Conservation (phyloP, 768 basidiomycete genomes). For the Lanmaoa pseudosensibilis region DNA sequence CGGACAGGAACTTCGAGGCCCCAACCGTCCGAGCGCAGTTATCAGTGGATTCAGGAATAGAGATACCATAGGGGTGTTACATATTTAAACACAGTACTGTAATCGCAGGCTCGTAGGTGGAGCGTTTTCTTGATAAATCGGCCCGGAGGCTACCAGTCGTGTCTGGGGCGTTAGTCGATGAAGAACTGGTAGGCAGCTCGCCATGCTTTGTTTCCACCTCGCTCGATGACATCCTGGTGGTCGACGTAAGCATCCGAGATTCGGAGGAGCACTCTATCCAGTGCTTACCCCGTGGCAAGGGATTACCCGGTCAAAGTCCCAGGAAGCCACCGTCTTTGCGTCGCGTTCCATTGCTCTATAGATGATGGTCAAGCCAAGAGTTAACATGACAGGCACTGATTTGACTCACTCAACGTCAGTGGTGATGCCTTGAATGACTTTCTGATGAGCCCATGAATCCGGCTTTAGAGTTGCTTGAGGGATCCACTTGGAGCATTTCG, state of each 20-base stretch:
- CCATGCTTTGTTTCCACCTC: slow-evolving; percentile 57
- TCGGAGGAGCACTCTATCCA: not conserved
- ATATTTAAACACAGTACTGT: slow-evolving; percentile 6
- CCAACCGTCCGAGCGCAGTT: not conserved
- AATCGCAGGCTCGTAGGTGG: not conserved
- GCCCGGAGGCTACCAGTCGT: not conserved
- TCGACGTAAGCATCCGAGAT: slow-evolving; percentile 1
- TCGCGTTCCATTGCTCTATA: slow-evolving; percentile 58
- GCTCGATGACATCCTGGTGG: slow-evolving; percentile 60
- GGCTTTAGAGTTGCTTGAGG: slow-evolving; percentile 29
- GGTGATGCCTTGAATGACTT: slow-evolving; percentile 18
- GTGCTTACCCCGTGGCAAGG: slow-evolving; percentile 62
- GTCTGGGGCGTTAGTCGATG: slow-evolving; percentile 15
- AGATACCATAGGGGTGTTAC: not conserved
- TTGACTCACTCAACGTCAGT: slow-evolving; percentile 31
- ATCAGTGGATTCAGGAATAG: not conserved
- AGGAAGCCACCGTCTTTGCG: slow-evolving; percentile 60
- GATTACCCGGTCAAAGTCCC: slow-evolving; percentile 76
- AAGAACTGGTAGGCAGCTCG: slow-evolving; percentile 40
- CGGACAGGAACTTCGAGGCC: not conserved
- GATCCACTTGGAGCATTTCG: slow-evolving; percentile 35
- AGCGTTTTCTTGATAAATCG: not conserved
- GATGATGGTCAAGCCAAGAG: not conserved
- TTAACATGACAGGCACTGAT: not conserved
- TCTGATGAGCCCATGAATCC: slow-evolving; percentile 32